Conservation (phyloP, 306 rosid genomes). For the Rosa lucieae region DNA sequence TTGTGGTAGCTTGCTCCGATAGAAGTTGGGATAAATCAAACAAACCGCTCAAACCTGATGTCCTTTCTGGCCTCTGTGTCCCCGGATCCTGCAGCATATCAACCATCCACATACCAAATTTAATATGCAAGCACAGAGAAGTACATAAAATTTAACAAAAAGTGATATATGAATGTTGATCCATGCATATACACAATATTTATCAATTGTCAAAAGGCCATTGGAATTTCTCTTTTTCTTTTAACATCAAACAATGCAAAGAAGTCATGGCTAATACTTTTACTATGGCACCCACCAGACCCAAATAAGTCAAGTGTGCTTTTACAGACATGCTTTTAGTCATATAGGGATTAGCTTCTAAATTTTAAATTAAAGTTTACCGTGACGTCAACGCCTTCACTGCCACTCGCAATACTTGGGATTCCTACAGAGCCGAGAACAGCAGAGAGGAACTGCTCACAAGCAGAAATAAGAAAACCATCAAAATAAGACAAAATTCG, state of each 20-base stretch:
- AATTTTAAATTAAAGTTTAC: conserved; percentile 35
- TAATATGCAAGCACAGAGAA: conserved; percentile 1
- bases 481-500: conserved; percentile 6
- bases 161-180: not conserved
- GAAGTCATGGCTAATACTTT: not conserved
- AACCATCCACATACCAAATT: conserved; percentile 31
- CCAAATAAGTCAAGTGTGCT: not conserved
- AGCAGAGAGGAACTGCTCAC: conserved; percentile 72
- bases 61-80: conserved; percentile 64
- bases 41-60: conserved; percentile 49
- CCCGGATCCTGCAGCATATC: conserved; percentile 63
- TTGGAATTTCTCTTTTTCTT: not conserved
- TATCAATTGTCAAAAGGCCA: not conserved
- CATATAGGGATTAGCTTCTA: conserved; percentile 13
- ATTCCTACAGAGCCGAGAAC: conserved; percentile 87
- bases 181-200: not conserved
- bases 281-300: not conserved
- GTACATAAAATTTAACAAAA: conserved; percentile 4
- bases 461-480: conserved; percentile 24
- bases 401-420: conserved; percentile 53
- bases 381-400: conserved; percentile 76
- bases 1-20: conserved; percentile 55
- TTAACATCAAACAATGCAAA: not conserved
- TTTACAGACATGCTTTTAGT: not conserved
- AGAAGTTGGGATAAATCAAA: conserved; percentile 53